Evolutionary conservation across 1,284 basidiomycete genomes (phyloP), one percentile per base, ranked within the genome.

Genomic region (Ustilago tritici): DNA sequence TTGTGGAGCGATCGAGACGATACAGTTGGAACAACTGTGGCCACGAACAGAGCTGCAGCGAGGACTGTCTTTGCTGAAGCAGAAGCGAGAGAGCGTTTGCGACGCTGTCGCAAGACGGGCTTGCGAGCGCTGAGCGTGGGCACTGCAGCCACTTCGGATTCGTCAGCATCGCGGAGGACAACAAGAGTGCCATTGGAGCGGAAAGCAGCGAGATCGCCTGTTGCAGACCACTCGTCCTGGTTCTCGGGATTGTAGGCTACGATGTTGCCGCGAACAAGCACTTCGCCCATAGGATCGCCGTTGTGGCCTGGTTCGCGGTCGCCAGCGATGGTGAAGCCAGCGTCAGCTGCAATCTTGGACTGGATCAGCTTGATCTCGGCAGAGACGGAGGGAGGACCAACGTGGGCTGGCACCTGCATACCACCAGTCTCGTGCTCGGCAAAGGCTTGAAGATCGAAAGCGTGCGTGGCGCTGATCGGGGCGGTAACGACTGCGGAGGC

Each of bases 131-230:
- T 76, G 1, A 72, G 61, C 1, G 68, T 72, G 0, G 76, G 76
- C 7, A 76, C 76, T 3, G 49, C 63, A 14, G 69, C 76, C 4
- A 70, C 38, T 0, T 66, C 53, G 9, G 68, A 63, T 15, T 77
- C 66, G 32, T 65, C 62, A 4, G 70, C 56, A 53, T 79, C 74
- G 23, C 68, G 77, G 0, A 84, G 54, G 1, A 85, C 66, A 1
- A 85, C 82, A 2, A 85, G 72, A 11, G 84, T 85, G 12, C 84
- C 84, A 61, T 85, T 85, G 17, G 84, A 76, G 19, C 84, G 79
- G 66, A 81, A 65, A 6, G 75, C 65, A 19, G 61, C 84, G 4
- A 84, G 58, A 54, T 84, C 82, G 55, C 79, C 80, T 2, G 84
- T 84, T 11, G 64, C 57, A 28, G 50, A 56, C 82, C 83, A 84